Base-by-base conservation (phyloP, 2,329 filamentous ascomycete species). In the Penicillium sp. region DNA sequence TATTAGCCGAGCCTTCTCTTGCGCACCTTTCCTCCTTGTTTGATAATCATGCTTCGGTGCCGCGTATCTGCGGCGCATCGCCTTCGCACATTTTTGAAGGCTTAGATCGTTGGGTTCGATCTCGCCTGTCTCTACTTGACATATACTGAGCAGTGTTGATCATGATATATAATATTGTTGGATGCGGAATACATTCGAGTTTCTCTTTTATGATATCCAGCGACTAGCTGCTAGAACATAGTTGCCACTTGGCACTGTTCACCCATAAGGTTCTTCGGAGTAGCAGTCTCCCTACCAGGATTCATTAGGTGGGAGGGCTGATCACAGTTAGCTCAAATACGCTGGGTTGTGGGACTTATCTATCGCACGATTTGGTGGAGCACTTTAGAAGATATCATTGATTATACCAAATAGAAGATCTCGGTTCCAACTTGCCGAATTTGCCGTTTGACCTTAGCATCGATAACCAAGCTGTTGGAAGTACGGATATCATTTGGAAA, bases 71-170 rank as follows among this genome's bases (percentile, higher is more conserved):
- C 40, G 36, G 49, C 54, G 40, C 31, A 40, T 58, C 50, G 51
- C 44, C 31, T 39, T 33, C 46, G 51, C 39, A 46, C 11, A 14
- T 47, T 55, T 11, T 60, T 58, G 44, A 49, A 41, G 57, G 55
- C 18, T 61, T 57, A 51, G 54, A 50, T 59, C 54, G 33, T 46
- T 57, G 40, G 43, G 33, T 37, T 33, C 19, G 18, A 13, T 53
- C 53, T 59, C 37, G 49, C 54, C 56, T 55, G 52, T 67, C 52
- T 14, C 64, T 56, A 53, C 24, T 44, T 62, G 59, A 64, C 58
- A 55, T 58, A 66, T 61, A 54, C 50, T 40, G 46, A 58, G 52
- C 54, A 59, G 60, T 58, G 50, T 52, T 51, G 49, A 53, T 51
- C 56, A 51, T 61, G 43, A 54, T 55, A 43, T 37, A 50, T 33